Evolutionary conservation across 257 asterid species (phyloP).

Genomic region (Ilex asprella): DNA sequence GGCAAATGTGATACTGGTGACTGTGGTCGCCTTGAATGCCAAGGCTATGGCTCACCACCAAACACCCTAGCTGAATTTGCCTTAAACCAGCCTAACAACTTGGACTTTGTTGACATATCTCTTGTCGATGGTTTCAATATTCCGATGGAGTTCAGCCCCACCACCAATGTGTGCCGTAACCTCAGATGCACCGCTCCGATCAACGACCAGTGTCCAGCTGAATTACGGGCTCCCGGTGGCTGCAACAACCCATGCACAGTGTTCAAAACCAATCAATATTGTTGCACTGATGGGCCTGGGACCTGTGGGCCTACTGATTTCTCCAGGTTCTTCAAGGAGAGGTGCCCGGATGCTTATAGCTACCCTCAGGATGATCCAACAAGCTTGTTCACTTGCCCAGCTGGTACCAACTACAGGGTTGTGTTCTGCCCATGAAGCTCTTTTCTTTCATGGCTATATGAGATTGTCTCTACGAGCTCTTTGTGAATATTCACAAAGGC

Average conservation of each 20-base stretch:
- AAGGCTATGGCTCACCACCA: conserved; percentile 18
- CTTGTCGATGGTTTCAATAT: conserved; percentile 23
- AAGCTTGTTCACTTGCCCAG: conserved; percentile 38
- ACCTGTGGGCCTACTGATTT: conserved; percentile 25
- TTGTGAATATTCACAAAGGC: no score
- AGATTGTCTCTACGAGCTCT: no score
- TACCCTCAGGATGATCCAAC: conserved; percentile 48
- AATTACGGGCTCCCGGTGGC: conserved; percentile 29
- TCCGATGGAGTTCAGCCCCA: conserved; percentile 21
- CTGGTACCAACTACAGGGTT: conserved; percentile 42
- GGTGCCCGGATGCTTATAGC: conserved; percentile 52
- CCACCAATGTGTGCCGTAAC: conserved; percentile 3
- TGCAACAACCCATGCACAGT: conserved; percentile 45
- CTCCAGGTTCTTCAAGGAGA: conserved; percentile 29
- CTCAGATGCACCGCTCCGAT: conserved; percentile 31
- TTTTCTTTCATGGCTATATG: no score
- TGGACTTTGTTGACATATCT: conserved; percentile 24
- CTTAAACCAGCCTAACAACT: conserved; percentile 18
- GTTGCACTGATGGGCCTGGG: conserved; percentile 47
- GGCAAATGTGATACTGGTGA: conserved; percentile 27
- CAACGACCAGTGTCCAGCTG: conserved; percentile 26
- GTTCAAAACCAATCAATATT: conserved; percentile 13
- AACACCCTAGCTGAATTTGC: conserved; percentile 26
- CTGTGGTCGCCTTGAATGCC: conserved; percentile 15
- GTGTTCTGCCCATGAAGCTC: conserved; percentile 46